Conservation (phyloP, 805 yeast species). For the Kluyveromyces aestuarii region DNA sequence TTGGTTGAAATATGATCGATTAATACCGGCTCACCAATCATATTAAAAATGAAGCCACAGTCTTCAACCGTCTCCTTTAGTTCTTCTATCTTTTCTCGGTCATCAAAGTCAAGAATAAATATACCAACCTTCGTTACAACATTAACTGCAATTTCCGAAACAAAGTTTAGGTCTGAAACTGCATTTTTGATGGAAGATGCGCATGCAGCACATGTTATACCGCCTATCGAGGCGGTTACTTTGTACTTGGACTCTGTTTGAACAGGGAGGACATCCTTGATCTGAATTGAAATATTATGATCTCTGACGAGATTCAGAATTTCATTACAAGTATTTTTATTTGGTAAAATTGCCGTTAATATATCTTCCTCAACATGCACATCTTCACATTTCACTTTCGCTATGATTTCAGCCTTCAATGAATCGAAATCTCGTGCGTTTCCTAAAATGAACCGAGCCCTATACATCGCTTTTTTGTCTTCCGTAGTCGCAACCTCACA, state of each 20-base stretch:
- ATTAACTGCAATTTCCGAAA: constrained; percentile 45
- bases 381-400: neutral
- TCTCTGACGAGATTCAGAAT: constrained; percentile 41
- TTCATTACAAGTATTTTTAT: constrained; percentile 9
- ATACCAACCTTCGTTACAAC: constrained; percentile 53
- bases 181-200: constrained; percentile 45
- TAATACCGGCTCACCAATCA: constrained; percentile 33
- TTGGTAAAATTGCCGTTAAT: neutral
- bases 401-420: neutral
- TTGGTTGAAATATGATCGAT: constrained; percentile 40
- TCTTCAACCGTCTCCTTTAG: constrained; percentile 50
- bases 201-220: constrained; percentile 71
- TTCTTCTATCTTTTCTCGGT: constrained; percentile 27
- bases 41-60: constrained; percentile 54
- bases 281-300: constrained; percentile 39
- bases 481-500: constrained; percentile 13
- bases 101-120: constrained; percentile 43
- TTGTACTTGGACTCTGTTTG: constrained; percentile 39
- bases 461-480: neutral
- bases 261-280: constrained; percentile 53
- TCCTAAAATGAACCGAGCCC: neutral
- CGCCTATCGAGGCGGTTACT: constrained; percentile 56
- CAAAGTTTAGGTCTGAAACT: constrained; percentile 40
- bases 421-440: neutral
- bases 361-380: neutral